phyloP scores from a whole-genome alignment of 768 basidiomycete genomes.

The Pholiota microspora region DNA sequence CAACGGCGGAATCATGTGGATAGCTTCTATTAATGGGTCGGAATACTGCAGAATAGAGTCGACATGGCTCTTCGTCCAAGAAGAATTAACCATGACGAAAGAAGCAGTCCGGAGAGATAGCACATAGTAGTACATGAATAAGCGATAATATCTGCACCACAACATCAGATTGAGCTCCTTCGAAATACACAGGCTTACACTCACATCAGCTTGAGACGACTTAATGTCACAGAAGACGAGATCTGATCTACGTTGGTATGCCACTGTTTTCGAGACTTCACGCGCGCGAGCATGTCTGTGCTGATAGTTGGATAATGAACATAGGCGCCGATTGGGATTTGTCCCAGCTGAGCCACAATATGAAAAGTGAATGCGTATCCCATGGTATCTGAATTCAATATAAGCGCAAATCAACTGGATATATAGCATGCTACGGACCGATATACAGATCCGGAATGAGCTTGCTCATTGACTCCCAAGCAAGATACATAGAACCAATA shows the following conservation, averaged over 20 bases:
- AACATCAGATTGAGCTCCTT: too few species aligned
- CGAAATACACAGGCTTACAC: conserved; percentile 1
- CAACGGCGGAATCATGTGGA: conserved; percentile 45
- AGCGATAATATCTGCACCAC: conserved; percentile 72
- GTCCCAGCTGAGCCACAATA: conserved; percentile 59
- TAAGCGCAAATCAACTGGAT: conserved; percentile 6
- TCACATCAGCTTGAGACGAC: conserved; percentile 62
- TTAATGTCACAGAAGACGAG: conserved; percentile 54
- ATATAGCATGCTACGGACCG: conserved; percentile 44
- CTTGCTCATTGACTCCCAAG: conserved; percentile 75
- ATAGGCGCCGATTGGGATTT: conserved; percentile 82
- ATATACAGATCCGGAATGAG: conserved; percentile 91
- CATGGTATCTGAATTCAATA: conserved; percentile 76
- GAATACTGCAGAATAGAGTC: conserved; percentile 64
- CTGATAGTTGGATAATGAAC: conserved; percentile 97
- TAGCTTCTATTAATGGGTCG: conserved; percentile 45
- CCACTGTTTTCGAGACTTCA: conserved; percentile 52
- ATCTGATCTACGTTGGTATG: conserved; percentile 63
- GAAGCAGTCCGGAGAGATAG: conserved; percentile 67
- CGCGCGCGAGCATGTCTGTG: conserved; percentile 88
- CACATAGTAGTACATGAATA: conserved; percentile 85
- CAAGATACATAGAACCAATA: conserved; percentile 81
- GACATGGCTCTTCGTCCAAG: conserved; percentile 90
- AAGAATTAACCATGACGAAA: conserved; percentile 91
- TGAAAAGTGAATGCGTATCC: conserved; percentile 96